A percentile compares a stretch with the other conserved stretches of the same genome.
Conservation (phyloP, 2,329 filamentous ascomycete species). For the Exserohilum turcica region DNA sequence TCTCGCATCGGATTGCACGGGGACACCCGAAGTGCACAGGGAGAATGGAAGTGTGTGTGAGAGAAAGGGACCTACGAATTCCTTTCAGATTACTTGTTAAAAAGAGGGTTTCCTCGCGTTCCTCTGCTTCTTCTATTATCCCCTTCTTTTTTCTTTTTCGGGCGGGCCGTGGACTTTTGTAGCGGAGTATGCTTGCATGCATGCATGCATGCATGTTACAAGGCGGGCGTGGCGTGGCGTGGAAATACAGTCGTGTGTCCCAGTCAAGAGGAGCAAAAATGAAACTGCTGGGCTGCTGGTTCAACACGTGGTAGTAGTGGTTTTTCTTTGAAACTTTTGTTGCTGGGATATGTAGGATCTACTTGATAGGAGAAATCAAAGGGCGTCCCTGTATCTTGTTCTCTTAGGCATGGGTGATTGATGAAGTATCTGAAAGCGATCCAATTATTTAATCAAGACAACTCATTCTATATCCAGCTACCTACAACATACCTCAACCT, state of each 20-base stretch:
- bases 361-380: no score
- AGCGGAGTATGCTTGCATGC: no score
- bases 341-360: no score
- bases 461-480: no score
- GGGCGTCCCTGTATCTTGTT: neutral
- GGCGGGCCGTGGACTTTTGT: neutral
- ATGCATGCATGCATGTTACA: neutral
- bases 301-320: slow-evolving; percentile 1
- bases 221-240: neutral
- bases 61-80: neutral
- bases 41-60: neutral
- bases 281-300: neutral
- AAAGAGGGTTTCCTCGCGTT: no score
- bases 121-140: neutral
- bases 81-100: slow-evolving; percentile 1
- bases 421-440: no score
- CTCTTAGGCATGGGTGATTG: no score
- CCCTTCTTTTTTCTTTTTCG: no score
- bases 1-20: neutral
- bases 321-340: no score
- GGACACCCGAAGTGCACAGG: neutral
- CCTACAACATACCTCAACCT: neutral
- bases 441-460: no score
- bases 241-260: neutral
- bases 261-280: neutral